Evolutionary conservation across 306 rosid species (phyloP).

Genomic region (Sechiopsis laciniata): DNA sequence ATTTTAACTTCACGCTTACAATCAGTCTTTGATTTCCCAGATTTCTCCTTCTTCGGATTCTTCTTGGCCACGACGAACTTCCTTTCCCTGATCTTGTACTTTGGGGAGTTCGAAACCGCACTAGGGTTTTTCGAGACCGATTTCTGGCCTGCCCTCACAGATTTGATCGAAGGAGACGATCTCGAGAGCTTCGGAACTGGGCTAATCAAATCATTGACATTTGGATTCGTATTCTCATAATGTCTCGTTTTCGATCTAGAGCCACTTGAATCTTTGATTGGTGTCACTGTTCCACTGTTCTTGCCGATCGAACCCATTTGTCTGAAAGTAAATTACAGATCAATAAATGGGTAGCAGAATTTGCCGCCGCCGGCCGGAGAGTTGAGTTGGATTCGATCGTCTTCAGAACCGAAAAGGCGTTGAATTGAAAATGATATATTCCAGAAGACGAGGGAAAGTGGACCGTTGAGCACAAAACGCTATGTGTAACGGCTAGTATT

Average conservation of each 20-base stretch:
- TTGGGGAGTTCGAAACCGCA: conserved; percentile 36
- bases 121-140: conserved; percentile 41
- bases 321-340: not conserved
- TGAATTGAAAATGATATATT: conserved; percentile 24
- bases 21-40: conserved; percentile 23
- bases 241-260: conserved; percentile 40
- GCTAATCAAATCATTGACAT: conserved; percentile 25
- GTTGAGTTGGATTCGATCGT: not conserved
- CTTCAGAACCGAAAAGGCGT: conserved; percentile 12
- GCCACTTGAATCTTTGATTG: conserved; percentile 34
- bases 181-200: conserved; percentile 32
- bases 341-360: not conserved
- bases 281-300: conserved; percentile 43
- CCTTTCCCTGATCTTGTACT: conserved; percentile 58
- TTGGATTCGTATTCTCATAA: conserved; percentile 60
- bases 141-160: conserved; percentile 43
- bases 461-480: conserved; percentile 35
- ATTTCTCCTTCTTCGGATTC: conserved; percentile 37
- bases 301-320: conserved; percentile 42
- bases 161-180: conserved; percentile 20
- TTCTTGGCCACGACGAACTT: conserved; percentile 73
- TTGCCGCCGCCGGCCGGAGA: not conserved
- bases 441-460: conserved; percentile 25
- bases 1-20: conserved; percentile 57
- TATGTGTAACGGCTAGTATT: conserved; percentile 73